Percentiles rank a stretch among this genome's conserved stretches.
phyloP scores from a whole-genome alignment of 2,329 filamentous ascomycete species.

The Sporothrix humicola region DNA sequence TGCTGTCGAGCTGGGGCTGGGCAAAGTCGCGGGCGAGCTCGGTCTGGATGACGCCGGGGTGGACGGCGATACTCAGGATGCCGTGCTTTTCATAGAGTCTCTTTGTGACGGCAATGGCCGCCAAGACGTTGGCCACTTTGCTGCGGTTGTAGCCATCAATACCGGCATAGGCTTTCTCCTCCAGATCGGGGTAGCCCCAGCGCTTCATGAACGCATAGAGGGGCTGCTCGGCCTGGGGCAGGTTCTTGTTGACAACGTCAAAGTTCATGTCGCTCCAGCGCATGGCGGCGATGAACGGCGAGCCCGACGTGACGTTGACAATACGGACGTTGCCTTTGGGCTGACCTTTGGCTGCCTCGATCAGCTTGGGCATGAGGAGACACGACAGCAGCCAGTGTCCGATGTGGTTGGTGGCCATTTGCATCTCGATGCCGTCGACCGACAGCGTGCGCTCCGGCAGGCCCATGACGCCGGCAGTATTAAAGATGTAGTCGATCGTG shows the following conservation, averaged over 20 bases:
- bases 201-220: constrained; percentile 39
- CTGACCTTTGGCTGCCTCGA: constrained; percentile 41
- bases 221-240: constrained; percentile 44
- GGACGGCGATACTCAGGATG: constrained; percentile 33
- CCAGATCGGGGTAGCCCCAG: constrained; percentile 44
- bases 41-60: constrained; percentile 33
- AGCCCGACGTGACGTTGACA: constrained; percentile 47
- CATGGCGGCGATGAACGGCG: constrained; percentile 44
- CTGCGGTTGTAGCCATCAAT: constrained; percentile 56
- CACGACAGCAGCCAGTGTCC: constrained; percentile 57
- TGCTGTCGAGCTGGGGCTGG: neutral
- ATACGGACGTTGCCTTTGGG: constrained; percentile 45
- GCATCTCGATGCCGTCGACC: constrained; percentile 52
- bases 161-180: constrained; percentile 45
- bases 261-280: constrained; percentile 51
- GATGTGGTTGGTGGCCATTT: constrained; percentile 57
- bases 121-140: constrained; percentile 59
- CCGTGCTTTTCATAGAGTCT: constrained; percentile 51
- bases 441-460: constrained; percentile 44
- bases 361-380: constrained; percentile 52
- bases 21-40: constrained; percentile 22
- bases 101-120: constrained; percentile 49
- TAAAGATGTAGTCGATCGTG: constrained; percentile 48
- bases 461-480: constrained; percentile 51
- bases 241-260: constrained; percentile 43